Evolutionary conservation across 192 early-diverging fungal genomes (phyloP).

Genomic region (Backusella morwellensis): DNA sequence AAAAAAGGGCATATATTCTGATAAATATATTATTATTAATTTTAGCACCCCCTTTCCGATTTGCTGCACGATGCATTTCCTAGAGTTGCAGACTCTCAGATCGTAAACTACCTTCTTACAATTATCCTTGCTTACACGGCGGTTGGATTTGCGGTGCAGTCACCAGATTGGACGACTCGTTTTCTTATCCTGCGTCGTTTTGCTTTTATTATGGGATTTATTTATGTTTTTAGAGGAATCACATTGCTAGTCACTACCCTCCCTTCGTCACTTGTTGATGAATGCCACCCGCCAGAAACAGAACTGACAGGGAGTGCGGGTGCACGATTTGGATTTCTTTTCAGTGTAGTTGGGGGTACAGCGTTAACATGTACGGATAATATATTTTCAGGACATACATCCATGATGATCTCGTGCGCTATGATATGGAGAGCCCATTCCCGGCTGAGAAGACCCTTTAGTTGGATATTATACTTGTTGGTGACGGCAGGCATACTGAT

Average conservation of each 20-base stretch:
- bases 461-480: constrained; percentile 39
- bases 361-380: constrained; percentile 60
- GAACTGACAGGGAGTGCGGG: constrained; percentile 34
- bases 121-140: constrained; percentile 43
- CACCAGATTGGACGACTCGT: constrained; percentile 48
- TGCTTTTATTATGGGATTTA: constrained; percentile 49
- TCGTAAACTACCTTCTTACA: constrained; percentile 56
- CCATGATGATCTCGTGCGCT: constrained; percentile 49
- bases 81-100: constrained; percentile 36
- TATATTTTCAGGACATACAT: constrained; percentile 63
- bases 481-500: constrained; percentile 41
- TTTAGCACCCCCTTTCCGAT: constrained; percentile 42
- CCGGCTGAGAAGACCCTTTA: constrained; percentile 39
- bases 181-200: constrained; percentile 52
- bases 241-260: constrained; percentile 57
- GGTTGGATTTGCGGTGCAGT: constrained; percentile 37
- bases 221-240: constrained; percentile 56
- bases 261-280: constrained; percentile 41
- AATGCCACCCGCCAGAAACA: constrained; percentile 38
- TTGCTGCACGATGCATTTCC: constrained; percentile 51
- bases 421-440: constrained; percentile 57
- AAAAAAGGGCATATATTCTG: not conserved
- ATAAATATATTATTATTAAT: not conserved
- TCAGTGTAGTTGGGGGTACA: constrained; percentile 46
- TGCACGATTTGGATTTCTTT: constrained; percentile 44